phyloP scores from a whole-genome alignment of 345 rosid species.

The Lepidium didymum region DNA sequence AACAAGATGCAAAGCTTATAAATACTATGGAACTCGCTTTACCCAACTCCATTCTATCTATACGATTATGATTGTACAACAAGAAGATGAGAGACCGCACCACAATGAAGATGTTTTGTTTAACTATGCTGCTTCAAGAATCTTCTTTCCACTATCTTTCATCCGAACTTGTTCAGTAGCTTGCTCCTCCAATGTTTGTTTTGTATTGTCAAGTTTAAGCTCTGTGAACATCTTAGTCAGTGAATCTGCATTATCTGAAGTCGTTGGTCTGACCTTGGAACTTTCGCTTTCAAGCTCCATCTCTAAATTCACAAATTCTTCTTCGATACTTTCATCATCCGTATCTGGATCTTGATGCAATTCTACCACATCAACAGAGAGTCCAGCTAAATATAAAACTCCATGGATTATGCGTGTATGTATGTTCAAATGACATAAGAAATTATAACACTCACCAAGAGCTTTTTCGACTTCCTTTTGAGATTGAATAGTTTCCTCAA shows the following conservation, averaged over 20 bases:
- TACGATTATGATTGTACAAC: neutral
- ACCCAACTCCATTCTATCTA: neutral
- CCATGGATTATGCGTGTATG: neutral
- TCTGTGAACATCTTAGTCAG: conserved; percentile 46
- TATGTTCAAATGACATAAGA: neutral
- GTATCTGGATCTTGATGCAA: conserved; percentile 36
- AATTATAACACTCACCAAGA: conserved; percentile 38
- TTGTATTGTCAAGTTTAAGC: conserved; percentile 44
- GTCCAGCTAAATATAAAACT: neutral
- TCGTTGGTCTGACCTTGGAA: conserved; percentile 1
- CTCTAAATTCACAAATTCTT: conserved; percentile 65
- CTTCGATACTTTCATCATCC: conserved; percentile 70
- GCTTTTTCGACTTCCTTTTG: conserved; percentile 69
- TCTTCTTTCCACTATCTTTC: conserved; percentile 24
- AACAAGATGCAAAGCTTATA: neutral
- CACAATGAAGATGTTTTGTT: conserved; percentile 3
- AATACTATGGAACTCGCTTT: neutral
- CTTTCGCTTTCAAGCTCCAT: conserved; percentile 46
- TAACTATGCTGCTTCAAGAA: conserved; percentile 47
- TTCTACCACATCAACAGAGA: conserved; percentile 35
- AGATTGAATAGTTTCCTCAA: conserved; percentile 58
- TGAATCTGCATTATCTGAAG: conserved; percentile 34
- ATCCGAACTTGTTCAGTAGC: conserved; percentile 20
- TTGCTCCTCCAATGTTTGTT: conserved; percentile 9
- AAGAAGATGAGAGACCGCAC: conserved; percentile 4